Base-by-base conservation (phyloP, 2,329 filamentous ascomycete species). In the Onygenales sp. region DNA sequence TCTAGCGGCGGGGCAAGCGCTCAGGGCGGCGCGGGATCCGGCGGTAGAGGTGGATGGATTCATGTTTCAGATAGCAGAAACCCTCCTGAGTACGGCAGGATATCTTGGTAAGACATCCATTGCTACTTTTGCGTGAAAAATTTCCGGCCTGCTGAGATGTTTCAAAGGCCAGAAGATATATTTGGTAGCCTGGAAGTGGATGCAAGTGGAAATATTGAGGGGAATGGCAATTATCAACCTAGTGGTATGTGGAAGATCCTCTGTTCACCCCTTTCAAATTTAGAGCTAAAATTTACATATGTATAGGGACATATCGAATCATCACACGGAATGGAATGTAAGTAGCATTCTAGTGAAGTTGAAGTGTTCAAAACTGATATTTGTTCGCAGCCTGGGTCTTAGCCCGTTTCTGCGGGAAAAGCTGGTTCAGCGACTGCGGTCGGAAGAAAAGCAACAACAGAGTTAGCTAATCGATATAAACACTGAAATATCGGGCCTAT, bases 151-250 rank as follows among this genome's bases (percentile, higher is more conserved):
- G 36, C 17, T 62, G 51, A 67, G 39, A 49, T 50, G 17, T 3
- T 11, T 21, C 21, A 32, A 39, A 74, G 73, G 64, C 81, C 82
- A 0, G 82, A 85, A 63, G 82, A 85, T 66, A 85, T 85, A 49
- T 80, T 85, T 62, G 82, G 82, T 11, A 84, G 80, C 59, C 62
- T 85, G 27, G 81, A 85, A 65, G 77, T 85, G 4, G 80, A 84
- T 66, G 73, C 72, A 0, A 58, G 74, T 14, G 82, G 82, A 1
- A 67, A 71, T n/a, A 82, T 84, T 64, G 78, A 76, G 44, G 74
- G 70, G 0, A 70, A 73, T 58, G 81, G 81, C 9, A 76, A 76
- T 49, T 84, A 82, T 69, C 81, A 84, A 65, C 67, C 74, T 33
- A 81, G 77, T 64, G 81, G 80, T 72, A 70, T 54, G 63, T 42